Conservation (phyloP, 169 alveolate species). For the Plasmodium adleri region DNA sequence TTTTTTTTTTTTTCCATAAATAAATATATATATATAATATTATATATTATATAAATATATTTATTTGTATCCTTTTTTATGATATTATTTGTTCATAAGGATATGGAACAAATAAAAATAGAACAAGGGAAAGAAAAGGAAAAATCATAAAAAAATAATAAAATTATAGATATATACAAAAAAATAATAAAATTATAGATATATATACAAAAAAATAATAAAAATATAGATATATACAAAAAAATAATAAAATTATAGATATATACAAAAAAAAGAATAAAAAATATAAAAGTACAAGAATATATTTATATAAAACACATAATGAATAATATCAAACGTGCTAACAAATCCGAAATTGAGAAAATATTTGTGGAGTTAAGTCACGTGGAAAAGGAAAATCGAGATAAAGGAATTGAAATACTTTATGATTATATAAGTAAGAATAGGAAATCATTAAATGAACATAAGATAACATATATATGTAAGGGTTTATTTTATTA, state of each 20-base stretch:
- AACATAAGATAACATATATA: slow-evolving; percentile 14
- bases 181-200: too few species aligned
- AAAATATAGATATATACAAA: too few species aligned
- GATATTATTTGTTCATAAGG: too few species aligned
- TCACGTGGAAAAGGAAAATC: slow-evolving; percentile 42
- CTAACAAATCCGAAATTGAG: slow-evolving; percentile 13
- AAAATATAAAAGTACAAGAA: background rate
- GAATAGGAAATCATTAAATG: slow-evolving; percentile 2
- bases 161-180: too few species aligned
- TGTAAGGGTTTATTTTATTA: slow-evolving; percentile 62
- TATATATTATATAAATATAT: too few species aligned
- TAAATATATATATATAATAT: too few species aligned
- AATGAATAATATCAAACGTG: slow-evolving; percentile 9
- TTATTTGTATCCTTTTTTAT: too few species aligned
- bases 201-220: background rate
- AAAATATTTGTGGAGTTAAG: slow-evolving; percentile 26
- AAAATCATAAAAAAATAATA: too few species aligned
- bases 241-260: too few species aligned
- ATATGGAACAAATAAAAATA: too few species aligned
- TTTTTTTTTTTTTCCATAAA: too few species aligned
- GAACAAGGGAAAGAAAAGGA: too few species aligned
- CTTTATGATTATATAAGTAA: slow-evolving; percentile 23
- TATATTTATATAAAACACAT: background rate
- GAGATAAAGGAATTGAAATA: slow-evolving; percentile 30
- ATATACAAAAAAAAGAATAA: background rate